A percentile compares a stretch with the other conserved stretches of the same genome.
These are phyloP conservation scores for Aspergillus pseudoglaucus DNA, from an alignment of 2,329 filamentous ascomycete species.

Conservation along the genomic window DNA sequence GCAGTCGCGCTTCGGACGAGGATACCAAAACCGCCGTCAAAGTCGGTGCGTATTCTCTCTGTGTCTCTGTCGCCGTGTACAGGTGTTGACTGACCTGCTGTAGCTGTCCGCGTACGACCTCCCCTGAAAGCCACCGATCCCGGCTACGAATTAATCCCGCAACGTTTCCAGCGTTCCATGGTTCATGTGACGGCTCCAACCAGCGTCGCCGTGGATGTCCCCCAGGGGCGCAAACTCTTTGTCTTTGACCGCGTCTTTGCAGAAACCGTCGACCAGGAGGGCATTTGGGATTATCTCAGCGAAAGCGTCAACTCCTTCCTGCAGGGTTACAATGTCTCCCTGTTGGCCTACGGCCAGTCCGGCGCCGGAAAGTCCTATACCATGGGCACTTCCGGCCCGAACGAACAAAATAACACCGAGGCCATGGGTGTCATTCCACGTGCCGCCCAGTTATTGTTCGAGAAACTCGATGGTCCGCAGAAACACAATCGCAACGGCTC, in stretches of 20 bases:
- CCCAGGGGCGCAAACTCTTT: constrained; percentile 89
- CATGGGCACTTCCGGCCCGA: constrained; percentile 89
- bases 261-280: constrained; percentile 75
- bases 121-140: constrained; percentile 77
- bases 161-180: constrained; percentile 88
- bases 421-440: constrained; percentile 95
- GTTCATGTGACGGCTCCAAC: constrained; percentile 83
- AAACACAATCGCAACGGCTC: constrained; percentile 57
- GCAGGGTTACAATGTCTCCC: constrained; percentile 96
- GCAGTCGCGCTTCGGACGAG: constrained; percentile 82
- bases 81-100: constrained; percentile 8
- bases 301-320: constrained; percentile 87
- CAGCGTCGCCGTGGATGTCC: constrained; percentile 79
- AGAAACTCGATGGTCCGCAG: constrained; percentile 63
- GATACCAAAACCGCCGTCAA: constrained; percentile 86
- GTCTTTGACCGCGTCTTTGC: constrained; percentile 94
- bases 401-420: constrained; percentile 63
- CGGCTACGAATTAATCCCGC: constrained; percentile 89
- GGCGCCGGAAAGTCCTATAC: constrained; percentile 97
- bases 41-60: constrained; percentile 67
- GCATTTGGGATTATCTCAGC: constrained; percentile 86
- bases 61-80: neutral
- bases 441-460: constrained; percentile 79
- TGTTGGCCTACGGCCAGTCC: constrained; percentile 94
- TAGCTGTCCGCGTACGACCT: constrained; percentile 89